Base-by-base conservation (phyloP, 1,139 yeast genomes). In the Suhomyces guaymorum region DNA sequence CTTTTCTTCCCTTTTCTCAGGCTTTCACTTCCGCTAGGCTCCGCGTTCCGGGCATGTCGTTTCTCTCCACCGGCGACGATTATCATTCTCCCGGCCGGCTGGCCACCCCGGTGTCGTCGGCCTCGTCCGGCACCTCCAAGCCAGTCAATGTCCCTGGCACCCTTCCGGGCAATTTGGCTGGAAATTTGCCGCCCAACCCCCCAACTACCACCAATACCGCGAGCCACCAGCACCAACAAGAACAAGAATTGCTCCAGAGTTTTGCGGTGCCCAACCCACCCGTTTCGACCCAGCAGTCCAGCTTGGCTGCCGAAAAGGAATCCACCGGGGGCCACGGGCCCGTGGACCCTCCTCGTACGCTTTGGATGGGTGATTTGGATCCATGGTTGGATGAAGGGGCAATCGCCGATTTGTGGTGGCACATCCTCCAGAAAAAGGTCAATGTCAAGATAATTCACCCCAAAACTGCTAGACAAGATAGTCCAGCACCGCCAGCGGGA, bases 341-440 rank as follows among this genome's bases (percentile, higher is more conserved):
- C 9, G 37, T 33, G 4, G 45, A 43, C 11, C 67, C 74, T 10
- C 82, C 82, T 22, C 61, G 79, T 39, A 78, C 84, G 2, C 53
- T 78, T 32, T 80, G 87, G 87, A 83, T 83, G 92, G 92, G 92
- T 14, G 92, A 82, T 51, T 63, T 83, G 45, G 90, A 82, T 51
- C 86, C 85, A 12, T 75, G 80, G 73, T 73, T 85, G 61, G 85
- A 80, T 47, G 90, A 83, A 52, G 55, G 60, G 15, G 73, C 74
- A 1, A 75, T 83, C 28, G 69, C 67, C 28, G 72, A 71, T 41
- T 69, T 83, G 29, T 82, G 90, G 90, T 66, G 70, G 70, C 64
- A 60, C 34, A 54, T 69, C 11, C 47, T 74, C 48, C 47, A 62
- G 48, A 58, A 72, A 49, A 54, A 55, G 43, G 68, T 76, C 39